Evolutionary conservation across 768 basidiomycete species (phyloP), one percentile per base, ranked within the genome.

Genomic region (Paxillus rubicundulus): DNA sequence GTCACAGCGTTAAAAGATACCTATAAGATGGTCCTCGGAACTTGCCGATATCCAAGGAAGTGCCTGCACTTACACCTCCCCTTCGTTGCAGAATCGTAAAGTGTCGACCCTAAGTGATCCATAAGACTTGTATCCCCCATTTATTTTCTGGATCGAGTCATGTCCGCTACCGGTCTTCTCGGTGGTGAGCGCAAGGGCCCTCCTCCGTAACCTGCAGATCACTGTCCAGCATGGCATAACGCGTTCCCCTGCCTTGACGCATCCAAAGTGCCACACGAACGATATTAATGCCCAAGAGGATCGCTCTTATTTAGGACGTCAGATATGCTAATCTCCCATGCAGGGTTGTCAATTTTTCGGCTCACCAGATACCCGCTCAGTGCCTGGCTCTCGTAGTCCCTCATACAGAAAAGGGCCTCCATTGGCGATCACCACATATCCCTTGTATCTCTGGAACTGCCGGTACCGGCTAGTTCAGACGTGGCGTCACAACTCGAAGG

Each of bases 21-120:
- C 43, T 50, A 50, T 42, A 52, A 48, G 6, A 49, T 43, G 24
- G 18, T n/a, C 16, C 37, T 60, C 64, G 64, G 65, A 57, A 52
- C 57, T 62, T 61, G 55, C 64, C 64, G 62, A 46, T 48, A 52
- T 40, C 45, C 49, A 47, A 45, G 27, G 16, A 40, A 14, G 30
- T 1, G 30, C 30, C 30, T 1, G n/a, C 13, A n/a, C 36, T 18
- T 38, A 38, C 37, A 38, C n/a, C 48, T 47, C 56, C 44, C 46
- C 62, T 67, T 62, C 65, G 52, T 47, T 65, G 54, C 13, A 65
- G 51, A 45, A 18, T 54, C 62, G 50, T 56, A 47, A 56, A 38
- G 49, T 62, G 62, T 61, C 62, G 33, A 24, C 24, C 24, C 24
- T 24, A 24, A 24, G 49, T 33, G n/a, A 28, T 58, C 17, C 10